Evolutionary conservation across 2,329 filamentous ascomycete species (phyloP).

Genomic region (Chrysoporthe puriensis): DNA sequence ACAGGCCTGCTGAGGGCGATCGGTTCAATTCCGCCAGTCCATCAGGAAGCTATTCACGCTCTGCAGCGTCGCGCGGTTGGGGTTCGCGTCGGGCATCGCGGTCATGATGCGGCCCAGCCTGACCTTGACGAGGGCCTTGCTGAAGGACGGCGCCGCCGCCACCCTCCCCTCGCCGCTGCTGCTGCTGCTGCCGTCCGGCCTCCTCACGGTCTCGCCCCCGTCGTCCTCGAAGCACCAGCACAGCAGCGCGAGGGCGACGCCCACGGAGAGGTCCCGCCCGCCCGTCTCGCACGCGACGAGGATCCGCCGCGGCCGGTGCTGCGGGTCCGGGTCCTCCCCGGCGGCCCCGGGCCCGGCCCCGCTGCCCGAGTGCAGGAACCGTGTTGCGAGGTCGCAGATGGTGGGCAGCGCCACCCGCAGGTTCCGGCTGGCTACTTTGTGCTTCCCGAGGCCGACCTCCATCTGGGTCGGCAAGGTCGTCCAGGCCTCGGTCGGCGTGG

Average conservation of each 20-base stretch:
- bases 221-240: conserved; percentile 71
- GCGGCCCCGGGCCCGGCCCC: not conserved
- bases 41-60: conserved; percentile 92
- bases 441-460: conserved; percentile 67
- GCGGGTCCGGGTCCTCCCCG: not conserved
- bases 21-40: conserved; percentile 46
- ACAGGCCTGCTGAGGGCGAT: not conserved
- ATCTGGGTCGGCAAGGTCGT: conserved; percentile 43
- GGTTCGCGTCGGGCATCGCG: conserved; percentile 77
- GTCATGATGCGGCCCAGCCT: conserved; percentile 83
- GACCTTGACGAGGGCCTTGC: conserved; percentile 77
- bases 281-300: conserved; percentile 70
- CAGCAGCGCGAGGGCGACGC: conserved; percentile 73
- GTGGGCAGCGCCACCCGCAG: conserved; percentile 71
- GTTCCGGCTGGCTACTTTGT: conserved; percentile 81
- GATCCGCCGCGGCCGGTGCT: conserved; percentile 33
- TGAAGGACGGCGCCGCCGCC: conserved; percentile 46
- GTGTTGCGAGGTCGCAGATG: conserved; percentile 60
- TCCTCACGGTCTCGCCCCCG: conserved; percentile 51
- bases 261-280: conserved; percentile 80
- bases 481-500: conserved; percentile 51
- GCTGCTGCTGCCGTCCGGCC: conserved; percentile 20
- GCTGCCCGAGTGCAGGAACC: conserved; percentile 39
- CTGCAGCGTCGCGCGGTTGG: conserved; percentile 82
- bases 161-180: conserved; percentile 25